Evolutionary conservation across 1,284 basidiomycete genomes (phyloP).

Genomic region (Tilletia setariae): DNA sequence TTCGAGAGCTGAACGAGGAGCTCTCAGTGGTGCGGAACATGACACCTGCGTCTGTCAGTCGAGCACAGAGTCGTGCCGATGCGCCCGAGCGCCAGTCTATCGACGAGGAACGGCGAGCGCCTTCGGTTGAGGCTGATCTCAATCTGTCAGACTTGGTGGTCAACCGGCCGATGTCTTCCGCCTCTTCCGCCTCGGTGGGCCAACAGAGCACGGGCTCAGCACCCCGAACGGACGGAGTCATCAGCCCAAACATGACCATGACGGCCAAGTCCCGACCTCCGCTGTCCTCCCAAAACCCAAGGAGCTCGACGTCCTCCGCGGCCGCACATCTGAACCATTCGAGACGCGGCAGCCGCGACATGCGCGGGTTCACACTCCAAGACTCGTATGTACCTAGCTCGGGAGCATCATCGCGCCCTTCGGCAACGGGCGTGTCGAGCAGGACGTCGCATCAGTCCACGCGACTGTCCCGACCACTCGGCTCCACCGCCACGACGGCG

Average conservation of each 20-base stretch:
- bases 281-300: not conserved
- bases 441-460: not conserved
- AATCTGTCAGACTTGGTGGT: constrained; percentile 13
- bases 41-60: constrained; percentile 19
- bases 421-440: not conserved
- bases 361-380: not conserved
- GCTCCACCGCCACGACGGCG: constrained; percentile 18
- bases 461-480: constrained; percentile 16
- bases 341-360: not conserved
- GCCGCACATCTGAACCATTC: not conserved
- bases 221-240: not conserved
- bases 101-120: constrained; percentile 19
- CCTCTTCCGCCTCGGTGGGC: not conserved
- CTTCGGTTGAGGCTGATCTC: constrained; percentile 2
- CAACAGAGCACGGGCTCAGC: not conserved
- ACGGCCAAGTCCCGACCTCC: not conserved
- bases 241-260: constrained; percentile 2
- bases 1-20: constrained; percentile 83
- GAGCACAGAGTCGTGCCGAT: constrained; percentile 22
- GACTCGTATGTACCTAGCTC: not conserved
- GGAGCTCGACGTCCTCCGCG: not conserved
- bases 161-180: constrained; percentile 6
- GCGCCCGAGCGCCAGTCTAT: constrained; percentile 24
- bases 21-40: constrained; percentile 71
- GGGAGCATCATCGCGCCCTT: not conserved